Base-by-base conservation (phyloP, 1,284 basidiomycete genomes). In the Fomitopsis pinicola region DNA sequence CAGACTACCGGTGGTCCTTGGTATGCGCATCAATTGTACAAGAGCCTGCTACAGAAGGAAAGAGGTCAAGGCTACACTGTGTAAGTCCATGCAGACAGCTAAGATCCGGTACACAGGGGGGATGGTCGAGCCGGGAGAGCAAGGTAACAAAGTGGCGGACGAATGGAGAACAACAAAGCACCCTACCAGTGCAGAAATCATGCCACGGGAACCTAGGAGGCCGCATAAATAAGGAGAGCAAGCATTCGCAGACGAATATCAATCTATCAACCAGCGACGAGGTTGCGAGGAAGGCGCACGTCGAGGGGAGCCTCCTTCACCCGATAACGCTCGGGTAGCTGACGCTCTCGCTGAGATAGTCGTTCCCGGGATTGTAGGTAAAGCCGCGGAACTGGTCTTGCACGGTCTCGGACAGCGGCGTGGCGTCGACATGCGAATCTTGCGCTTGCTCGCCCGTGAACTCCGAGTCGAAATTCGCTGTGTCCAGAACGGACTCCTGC, bases 371-470 rank as follows among this genome's bases (percentile, higher is more conserved):
- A 71, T 91, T 91, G 69, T 91, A 93, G 2, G 91, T 92, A 76
- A 94, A 92, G 19, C 90, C 94, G 70, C 83, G 85, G 82, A 98
- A 98, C 75, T 95, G 94, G 71, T 95, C 93, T 72, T 98, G 95
- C 2, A 97, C 93, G 0, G 94, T 97, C 80, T 97, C 91, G 10
- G 92, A 94, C 36, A 98, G 79, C 59, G 92, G 92, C 9, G 93
- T 95, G 71, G 94, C 94, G 66, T 93, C 92, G 33, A 98, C 95
- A 59, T 97, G 94, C 10, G 93, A 95, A 75, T 98, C 95, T 71
- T 94, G 88, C 3, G 95, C 91, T 64, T 93, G 89, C 74, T 98
- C 95, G 64, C 87, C 91, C 26, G 95, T 97, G 73, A 97, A 97
- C 75, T 97, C 95, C 42, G 94, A 85, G 75, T 97, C 95, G 76